A percentile compares a stretch with the other conserved stretches of the same genome.
Evolutionary conservation across 768 basidiomycete species (phyloP).

Genomic region (Lactarius indigo): DNA sequence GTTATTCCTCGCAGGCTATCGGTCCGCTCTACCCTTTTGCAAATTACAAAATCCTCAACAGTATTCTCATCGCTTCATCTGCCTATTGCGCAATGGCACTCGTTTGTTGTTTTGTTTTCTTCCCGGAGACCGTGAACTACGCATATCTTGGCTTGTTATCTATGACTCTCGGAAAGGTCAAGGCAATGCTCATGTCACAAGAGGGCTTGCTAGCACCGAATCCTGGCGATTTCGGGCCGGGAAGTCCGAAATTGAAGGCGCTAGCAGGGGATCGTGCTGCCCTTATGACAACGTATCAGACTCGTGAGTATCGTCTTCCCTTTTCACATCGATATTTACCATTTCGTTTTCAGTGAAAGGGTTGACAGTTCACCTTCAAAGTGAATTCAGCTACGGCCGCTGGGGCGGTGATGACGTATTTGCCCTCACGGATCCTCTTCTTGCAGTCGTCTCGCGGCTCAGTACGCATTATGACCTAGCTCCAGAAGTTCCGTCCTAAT

Average conservation of each 20-base stretch:
- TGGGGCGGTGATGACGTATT: constrained; percentile 45
- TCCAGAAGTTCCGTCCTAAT: not conserved
- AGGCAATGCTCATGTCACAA: constrained; percentile 34
- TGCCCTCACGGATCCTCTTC: constrained; percentile 35
- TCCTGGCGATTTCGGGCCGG: constrained; percentile 28
- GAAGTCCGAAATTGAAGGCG: constrained; percentile 27
- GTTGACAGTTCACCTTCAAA: constrained; percentile 36
- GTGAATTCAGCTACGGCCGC: constrained; percentile 43
- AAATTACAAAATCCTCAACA: constrained; percentile 43
- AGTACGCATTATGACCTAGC: constrained; percentile 29
- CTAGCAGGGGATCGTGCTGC: constrained; percentile 26
- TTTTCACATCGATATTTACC: not conserved
- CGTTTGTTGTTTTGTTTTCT: constrained; percentile 43
- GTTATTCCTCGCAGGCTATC: constrained; percentile 33
- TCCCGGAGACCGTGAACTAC: constrained; percentile 52
- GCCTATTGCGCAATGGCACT: constrained; percentile 48
- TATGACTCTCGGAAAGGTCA: constrained; percentile 32
- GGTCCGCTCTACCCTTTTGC: constrained; percentile 49
- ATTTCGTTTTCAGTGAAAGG: constrained; percentile 31
- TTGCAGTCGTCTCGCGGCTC: constrained; percentile 35
- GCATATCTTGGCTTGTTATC: constrained; percentile 34
- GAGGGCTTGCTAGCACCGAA: constrained; percentile 30
- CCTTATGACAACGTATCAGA: constrained; percentile 30
- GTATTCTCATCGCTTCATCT: constrained; percentile 41
- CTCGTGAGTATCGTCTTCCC: constrained; percentile 26